phyloP scores from a whole-genome alignment of 345 rosid genomes.

The Citrus cavaleriei region DNA sequence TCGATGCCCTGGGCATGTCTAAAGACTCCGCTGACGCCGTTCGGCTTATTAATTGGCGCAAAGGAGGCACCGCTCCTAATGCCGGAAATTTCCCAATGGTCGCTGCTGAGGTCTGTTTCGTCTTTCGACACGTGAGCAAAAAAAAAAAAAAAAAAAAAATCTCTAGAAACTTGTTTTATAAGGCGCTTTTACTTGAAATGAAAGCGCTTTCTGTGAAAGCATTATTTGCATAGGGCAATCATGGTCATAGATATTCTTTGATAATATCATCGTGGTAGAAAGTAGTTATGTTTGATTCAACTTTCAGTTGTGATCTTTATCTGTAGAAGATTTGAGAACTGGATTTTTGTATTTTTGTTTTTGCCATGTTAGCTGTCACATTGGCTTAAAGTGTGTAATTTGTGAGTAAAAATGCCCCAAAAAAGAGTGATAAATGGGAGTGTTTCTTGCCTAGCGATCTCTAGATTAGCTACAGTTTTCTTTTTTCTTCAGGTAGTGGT shows the following conservation, averaged over 20 bases:
- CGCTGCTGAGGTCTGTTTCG: constrained; percentile 56
- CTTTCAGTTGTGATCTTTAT: background rate
- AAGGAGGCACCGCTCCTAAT: constrained; percentile 73
- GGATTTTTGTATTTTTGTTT: background rate
- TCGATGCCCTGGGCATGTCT: constrained; percentile 88
- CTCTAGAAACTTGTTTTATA: no score
- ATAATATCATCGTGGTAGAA: background rate
- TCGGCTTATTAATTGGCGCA: constrained; percentile 95
- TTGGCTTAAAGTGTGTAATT: background rate
- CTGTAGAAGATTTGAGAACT: background rate
- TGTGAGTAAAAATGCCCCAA: background rate
- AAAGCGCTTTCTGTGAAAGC: background rate
- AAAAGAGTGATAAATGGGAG: background rate
- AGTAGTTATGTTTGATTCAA: background rate
- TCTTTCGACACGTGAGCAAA: background rate
- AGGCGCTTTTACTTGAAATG: background rate
- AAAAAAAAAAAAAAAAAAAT: no score
- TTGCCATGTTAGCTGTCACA: background rate
- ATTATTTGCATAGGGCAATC: background rate
- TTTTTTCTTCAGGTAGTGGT: background rate
- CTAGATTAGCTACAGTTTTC: background rate
- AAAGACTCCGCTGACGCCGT: constrained; percentile 82
- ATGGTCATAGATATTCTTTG: background rate
- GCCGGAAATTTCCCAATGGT: constrained; percentile 85
- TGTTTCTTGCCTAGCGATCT: background rate